Evolutionary conservation across 139 green algal species (phyloP), one percentile per base, ranked within the genome.

Genomic region (Micromonas pusilla): DNA sequence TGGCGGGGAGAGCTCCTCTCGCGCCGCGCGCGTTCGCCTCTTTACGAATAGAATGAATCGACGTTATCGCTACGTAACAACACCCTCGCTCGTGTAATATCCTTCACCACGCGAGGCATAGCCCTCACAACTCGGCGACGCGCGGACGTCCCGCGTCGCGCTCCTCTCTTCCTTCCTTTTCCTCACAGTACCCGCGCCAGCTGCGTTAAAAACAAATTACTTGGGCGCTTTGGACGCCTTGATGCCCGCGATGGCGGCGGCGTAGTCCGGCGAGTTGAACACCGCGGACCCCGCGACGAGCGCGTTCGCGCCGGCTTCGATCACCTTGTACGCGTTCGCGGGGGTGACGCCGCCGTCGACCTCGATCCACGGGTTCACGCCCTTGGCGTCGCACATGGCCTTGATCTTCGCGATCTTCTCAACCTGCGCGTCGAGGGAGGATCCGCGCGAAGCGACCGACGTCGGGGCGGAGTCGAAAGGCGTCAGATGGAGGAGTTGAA

Each of bases 321-420:
- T 96, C 2, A 97, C 89, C 88, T 95, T 92, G 80, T 90, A 94
- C 19, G 95, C 95, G 80, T 99, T 99, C 52, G 88, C 92, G 33
- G 92, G 92, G 9, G 84, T 92, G 28, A 98, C 91, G 70, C 95
- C 95, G 54, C 95, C 95, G 74, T 99, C 95, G 5, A 98, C 87
- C 88, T 99, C 94, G 73, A 99, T 98, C 95, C 95, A 99, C 30
- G 95, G 95, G 87, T 98, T 92, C 30, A 96, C 89, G 28, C 93
- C 93, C 52, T 52, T 62, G 39, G 79, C 81, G 39, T 83, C 57
- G 78, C 95, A 99, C 91, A 98, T 95, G 3, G 71, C 20, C 81
- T 90, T 91, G 36, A 99, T 85, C 64, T 85, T 74, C 31, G 80
- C 82, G 86, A 96, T 97, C 92, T 99, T 99, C 33, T 85, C 79